phyloP scores from a whole-genome alignment of 78 protist genomes.

The Dictyostelium purpureum region DNA sequence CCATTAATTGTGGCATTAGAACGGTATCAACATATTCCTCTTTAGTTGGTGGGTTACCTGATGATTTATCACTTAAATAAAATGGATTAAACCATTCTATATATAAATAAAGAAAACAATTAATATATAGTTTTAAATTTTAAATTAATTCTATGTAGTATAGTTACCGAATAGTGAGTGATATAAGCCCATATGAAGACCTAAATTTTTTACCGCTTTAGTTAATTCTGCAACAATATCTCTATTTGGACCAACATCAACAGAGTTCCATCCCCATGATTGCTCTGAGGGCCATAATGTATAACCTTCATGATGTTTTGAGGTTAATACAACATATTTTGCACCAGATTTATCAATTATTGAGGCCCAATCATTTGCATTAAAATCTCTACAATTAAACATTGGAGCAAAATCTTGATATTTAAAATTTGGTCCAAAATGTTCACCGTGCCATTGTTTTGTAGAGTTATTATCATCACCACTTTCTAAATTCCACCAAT shows the following conservation, averaged over 20 bases:
- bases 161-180: constrained; percentile 55
- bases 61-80: constrained; percentile 9
- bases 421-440: constrained; percentile 19
- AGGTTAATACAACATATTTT: constrained; percentile 76
- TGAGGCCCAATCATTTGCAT: constrained; percentile 80
- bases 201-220: constrained; percentile 27
- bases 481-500: constrained; percentile 19
- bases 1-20: constrained; percentile 29
- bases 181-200: constrained; percentile 75
- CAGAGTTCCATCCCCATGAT: constrained; percentile 78
- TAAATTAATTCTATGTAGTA: neutral
- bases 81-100: constrained; percentile 79
- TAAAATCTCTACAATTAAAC: constrained; percentile 47
- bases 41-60: neutral
- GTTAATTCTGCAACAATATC: constrained; percentile 48
- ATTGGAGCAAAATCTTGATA: constrained; percentile 67
- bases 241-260: constrained; percentile 48
- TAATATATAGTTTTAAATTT: neutral
- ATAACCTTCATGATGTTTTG: constrained; percentile 84
- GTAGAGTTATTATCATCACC: neutral
- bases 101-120: neutral
- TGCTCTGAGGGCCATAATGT: constrained; percentile 23
- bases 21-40: constrained; percentile 23
- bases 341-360: constrained; percentile 63
- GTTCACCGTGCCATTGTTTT: neutral